Conservation (phyloP, 2,329 filamentous ascomycete species). For the Ciborinia camelliae region DNA sequence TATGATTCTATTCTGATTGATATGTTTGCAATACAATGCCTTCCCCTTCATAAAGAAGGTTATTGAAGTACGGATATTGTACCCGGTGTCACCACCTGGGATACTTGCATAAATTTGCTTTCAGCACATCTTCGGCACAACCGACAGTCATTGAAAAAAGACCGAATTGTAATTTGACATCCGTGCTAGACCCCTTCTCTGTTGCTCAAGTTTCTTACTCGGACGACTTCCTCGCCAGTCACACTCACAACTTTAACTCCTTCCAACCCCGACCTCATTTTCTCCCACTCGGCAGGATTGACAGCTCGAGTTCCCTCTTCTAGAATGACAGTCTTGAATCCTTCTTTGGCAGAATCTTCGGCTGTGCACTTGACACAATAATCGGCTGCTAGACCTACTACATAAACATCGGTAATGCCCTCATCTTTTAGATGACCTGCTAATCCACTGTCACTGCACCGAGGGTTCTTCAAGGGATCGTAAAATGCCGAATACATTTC, state of each 20-base stretch:
- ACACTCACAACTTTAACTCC: slow-evolving; percentile 63
- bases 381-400: slow-evolving; percentile 83
- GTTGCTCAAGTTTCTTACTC: neutral
- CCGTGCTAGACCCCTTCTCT: slow-evolving; percentile 62
- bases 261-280: slow-evolving; percentile 48
- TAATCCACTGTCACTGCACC: slow-evolving; percentile 61
- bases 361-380: slow-evolving; percentile 86
- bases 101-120: slow-evolving; percentile 48
- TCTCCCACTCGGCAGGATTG: slow-evolving; percentile 56
- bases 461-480: slow-evolving; percentile 67
- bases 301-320: slow-evolving; percentile 77
- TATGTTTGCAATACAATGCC: slow-evolving; percentile 30
- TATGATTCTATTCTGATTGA: neutral
- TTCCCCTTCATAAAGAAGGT: slow-evolving; percentile 25
- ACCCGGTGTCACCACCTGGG: slow-evolving; percentile 36
- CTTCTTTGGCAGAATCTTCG: slow-evolving; percentile 69
- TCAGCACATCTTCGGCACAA: slow-evolving; percentile 99
- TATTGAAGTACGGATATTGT: slow-evolving; percentile 24
- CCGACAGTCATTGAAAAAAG: slow-evolving; percentile 72
- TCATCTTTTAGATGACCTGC: slow-evolving; percentile 52
- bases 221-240: slow-evolving; percentile 51
- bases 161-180: slow-evolving; percentile 99
- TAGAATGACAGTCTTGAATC: slow-evolving; percentile 73
- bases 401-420: slow-evolving; percentile 73
- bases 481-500: slow-evolving; percentile 96